Evolutionary conservation across 23 red algal genomes (phyloP), one percentile per base, ranked within the genome.

Genomic region (Gracilariopsis chorda): DNA sequence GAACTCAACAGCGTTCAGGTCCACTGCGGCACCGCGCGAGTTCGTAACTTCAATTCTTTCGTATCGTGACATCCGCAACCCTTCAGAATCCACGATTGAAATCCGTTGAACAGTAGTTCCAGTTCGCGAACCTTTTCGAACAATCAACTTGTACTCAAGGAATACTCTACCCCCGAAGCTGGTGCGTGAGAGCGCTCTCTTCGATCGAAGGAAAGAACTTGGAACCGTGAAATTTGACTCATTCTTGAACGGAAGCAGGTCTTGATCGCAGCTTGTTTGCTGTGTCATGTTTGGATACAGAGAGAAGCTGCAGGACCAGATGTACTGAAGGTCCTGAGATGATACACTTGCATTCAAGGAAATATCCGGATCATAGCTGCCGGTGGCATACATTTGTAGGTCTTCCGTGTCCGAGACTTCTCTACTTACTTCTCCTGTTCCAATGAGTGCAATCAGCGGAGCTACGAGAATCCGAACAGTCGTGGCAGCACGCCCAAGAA

Each of bases 281-380:
- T 75, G 43, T 12, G 67, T 58, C 5, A 77, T 53, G 67, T 90
- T 78, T 33, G 70, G 42, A 77, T 44, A 46, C 67, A 45, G 60
- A 20, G 71, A 78, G 49, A 57, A 78, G 21, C 48, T 51, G 56
- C 86, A 90, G 4, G 70, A 77, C 86, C 86, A 90, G 14, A 44
- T 37, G 52, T 78, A 90, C 21, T 48, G 16, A 3, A 90, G 51
- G 28, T 70, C 86, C 9, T 48, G 6, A 49, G 86, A 87, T 70
- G 62, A 74, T 6, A 29, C 37, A 60, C 21, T 40, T 6, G 48
- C n/a, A 44, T n/a, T 16, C 14, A 46, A 20, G 8, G 43, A 8
- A 41, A 90, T 24, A 79, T 90, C 86, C 67, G 86, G 86, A 56
- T 90, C 86, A 58, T 27, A 61, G 72, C 86, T 90, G 40, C 56